Base-by-base conservation (phyloP, 257 asterid genomes). In the Mitragyna speciosa region DNA sequence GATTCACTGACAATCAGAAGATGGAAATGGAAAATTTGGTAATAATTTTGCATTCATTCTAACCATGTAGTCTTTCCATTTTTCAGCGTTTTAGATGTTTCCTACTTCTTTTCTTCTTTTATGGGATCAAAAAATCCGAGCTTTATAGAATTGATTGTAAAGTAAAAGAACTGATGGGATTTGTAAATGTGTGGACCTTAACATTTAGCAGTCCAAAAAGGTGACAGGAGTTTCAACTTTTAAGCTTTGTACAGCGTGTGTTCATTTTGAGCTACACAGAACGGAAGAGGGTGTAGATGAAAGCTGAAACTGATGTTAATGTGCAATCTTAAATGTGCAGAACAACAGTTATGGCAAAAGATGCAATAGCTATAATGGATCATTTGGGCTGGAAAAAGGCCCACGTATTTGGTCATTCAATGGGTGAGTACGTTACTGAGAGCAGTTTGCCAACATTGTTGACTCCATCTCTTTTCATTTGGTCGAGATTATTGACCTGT, bases 381-480 rank as follows among this genome's bases (percentile, higher is more conserved):
- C 97, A 94, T 78, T 85, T 96, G 89, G 97, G 96, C 52, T 96
- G 98, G 99, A 51, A 82, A 85, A 94, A 88, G 80, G 99, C 97
- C 19, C 98, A 96, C 80, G 88, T 96, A 15, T 91, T 96, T 84
- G 98, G 99, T 33, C 99, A 96, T 88, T 96, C 99, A 8, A 96
- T 96, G 99, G 99, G 99, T 96, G 86, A 86, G 97, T 76, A 20
- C 73, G 80, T 68, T 79, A 72, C 68, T 86, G 71, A 67, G 75
- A 72, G 52, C 74, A 59, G 70, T 31, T 28, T 64, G 89, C 58
- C 72, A 76, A 76, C 72, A 43, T 61, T 82, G 41, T 80, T 86
- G 84, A 84, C 79, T 80, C 76, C 59, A 77, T 77, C 52, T 20
- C 48, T 51, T 20, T 1, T 47, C 45, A 45, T 28, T 61, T 19